phyloP scores from a whole-genome alignment of 768 basidiomycete genomes.

The Russula emetica region DNA sequence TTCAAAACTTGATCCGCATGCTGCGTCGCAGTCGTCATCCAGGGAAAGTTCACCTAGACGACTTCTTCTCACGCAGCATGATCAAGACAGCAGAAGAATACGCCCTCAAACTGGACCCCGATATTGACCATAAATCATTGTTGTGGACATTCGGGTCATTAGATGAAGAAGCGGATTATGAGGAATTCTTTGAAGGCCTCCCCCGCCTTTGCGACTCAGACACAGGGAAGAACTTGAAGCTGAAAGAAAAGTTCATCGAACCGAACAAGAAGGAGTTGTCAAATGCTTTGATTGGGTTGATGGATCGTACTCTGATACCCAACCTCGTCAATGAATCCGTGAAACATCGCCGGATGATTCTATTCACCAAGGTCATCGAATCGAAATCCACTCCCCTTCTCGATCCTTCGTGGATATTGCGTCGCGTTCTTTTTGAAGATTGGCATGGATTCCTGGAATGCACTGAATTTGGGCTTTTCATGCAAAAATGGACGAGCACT shows the following conservation, averaged over 20 bases:
- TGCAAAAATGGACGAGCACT: neutral
- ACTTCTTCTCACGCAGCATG: neutral
- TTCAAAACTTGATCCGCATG: too few relatives aligned
- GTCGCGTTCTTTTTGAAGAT: neutral
- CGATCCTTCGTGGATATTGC: neutral
- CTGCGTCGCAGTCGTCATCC: neutral
- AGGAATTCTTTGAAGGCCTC: conserved; percentile 16
- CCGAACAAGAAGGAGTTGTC: neutral
- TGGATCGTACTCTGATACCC: conserved; percentile 11
- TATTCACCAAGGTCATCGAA: conserved; percentile 2
- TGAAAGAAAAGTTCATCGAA: neutral
- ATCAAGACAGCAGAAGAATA: neutral
- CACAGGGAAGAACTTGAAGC: too few relatives aligned
- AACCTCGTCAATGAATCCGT: neutral
- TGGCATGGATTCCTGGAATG: conserved; percentile 5
- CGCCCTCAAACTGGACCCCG: neutral
- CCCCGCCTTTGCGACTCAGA: conserved; percentile 1
- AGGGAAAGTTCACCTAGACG: neutral
- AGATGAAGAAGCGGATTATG: conserved; percentile 11
- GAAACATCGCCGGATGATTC: conserved; percentile 11
- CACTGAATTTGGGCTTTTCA: conserved; percentile 7
- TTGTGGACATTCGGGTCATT: conserved; percentile 13
- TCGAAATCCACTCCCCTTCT: neutral
- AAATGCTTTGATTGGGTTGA: conserved; percentile 3
- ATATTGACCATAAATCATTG: conserved; percentile 6